Conservation (phyloP, 176 grass and related monocot genomes). For the Eragrostis nindensis region DNA sequence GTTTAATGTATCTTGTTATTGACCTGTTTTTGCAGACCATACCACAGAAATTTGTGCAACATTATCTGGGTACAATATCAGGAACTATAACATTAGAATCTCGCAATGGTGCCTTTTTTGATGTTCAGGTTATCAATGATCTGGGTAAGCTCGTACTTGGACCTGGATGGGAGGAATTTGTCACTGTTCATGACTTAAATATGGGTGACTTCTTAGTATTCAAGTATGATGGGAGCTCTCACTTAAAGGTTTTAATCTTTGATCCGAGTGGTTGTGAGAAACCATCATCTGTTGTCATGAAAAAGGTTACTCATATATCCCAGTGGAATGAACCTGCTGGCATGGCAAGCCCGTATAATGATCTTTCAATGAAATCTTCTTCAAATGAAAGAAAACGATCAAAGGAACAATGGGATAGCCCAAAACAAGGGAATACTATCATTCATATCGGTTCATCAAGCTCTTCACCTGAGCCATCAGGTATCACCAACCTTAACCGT, state of each 20-base stretch:
- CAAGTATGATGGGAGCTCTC: constrained; percentile 36
- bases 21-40: constrained; percentile 12
- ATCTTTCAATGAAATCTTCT: not conserved
- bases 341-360: constrained; percentile 5
- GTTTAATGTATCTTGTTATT: not conserved
- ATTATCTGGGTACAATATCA: constrained; percentile 8
- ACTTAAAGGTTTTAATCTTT: constrained; percentile 46
- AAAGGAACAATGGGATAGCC: not conserved
- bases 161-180: constrained; percentile 50
- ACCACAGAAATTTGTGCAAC: constrained; percentile 31
- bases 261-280: constrained; percentile 44
- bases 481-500: not conserved
- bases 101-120: not conserved
- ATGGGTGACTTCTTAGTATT: constrained; percentile 52
- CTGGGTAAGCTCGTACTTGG: constrained; percentile 15
- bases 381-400: not conserved
- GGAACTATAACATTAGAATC: constrained; percentile 20
- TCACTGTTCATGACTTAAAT: constrained; percentile 32
- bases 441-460: not conserved
- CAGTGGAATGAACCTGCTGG: not conserved
- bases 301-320: not conserved
- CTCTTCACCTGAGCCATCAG: not conserved
- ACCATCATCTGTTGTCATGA: not conserved
- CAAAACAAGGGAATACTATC: not conserved
- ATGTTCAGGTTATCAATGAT: not conserved